Evolutionary conservation across 257 asterid genomes (phyloP).

Genomic region (Capsicum chinense): DNA sequence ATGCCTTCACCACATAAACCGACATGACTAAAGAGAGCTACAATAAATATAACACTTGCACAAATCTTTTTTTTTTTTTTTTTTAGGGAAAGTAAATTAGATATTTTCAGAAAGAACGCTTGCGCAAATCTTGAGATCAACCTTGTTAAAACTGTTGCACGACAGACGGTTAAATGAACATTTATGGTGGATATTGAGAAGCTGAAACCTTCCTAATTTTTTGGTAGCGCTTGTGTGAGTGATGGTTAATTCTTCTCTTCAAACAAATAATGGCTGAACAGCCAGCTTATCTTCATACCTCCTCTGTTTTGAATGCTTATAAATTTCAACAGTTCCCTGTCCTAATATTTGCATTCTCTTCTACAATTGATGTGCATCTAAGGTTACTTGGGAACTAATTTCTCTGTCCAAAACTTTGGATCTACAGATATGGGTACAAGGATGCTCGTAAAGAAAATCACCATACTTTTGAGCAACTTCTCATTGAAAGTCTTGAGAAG

Average conservation of each 20-base stretch:
- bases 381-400: conserved; percentile 19
- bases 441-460: conserved; percentile 93
- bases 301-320: conserved; percentile 10
- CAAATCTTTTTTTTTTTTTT: background rate
- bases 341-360: conserved; percentile 4
- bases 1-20: conserved; percentile 1
- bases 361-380: conserved; percentile 12
- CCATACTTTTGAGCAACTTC: conserved; percentile 89
- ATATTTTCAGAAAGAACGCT: background rate
- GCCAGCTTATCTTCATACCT: background rate
- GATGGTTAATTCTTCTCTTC: conserved; percentile 23
- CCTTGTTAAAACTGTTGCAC: background rate
- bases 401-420: conserved; percentile 21
- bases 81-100: no score
- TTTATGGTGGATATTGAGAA: background rate
- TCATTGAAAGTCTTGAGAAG: conserved; percentile 91
- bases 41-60: background rate
- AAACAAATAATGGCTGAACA: conserved; percentile 5
- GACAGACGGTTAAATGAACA: background rate
- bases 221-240: background rate
- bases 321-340: background rate
- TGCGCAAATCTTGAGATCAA: conserved; percentile 5
- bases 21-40: background rate
- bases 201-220: conserved; percentile 15
- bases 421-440: conserved; percentile 93